phyloP scores from a whole-genome alignment of 441 rosid species.

The Pelargonium cotyledonis region DNA sequence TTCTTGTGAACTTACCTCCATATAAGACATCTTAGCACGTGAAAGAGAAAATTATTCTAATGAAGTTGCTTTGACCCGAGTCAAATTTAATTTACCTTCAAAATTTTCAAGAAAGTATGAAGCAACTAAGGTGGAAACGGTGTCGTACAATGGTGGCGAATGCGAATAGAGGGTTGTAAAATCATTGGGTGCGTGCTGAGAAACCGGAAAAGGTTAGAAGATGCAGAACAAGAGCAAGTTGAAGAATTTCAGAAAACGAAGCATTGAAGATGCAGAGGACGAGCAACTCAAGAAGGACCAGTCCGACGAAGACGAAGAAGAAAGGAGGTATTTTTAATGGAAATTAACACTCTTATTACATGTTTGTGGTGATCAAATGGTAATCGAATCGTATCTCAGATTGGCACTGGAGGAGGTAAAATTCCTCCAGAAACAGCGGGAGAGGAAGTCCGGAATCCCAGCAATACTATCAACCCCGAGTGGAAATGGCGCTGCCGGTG shows the following conservation, averaged over 20 bases:
- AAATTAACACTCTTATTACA: neutral
- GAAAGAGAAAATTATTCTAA: too few relatives aligned
- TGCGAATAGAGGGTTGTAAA: too few relatives aligned
- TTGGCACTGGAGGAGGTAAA: conserved; percentile 87
- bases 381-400: conserved; percentile 19
- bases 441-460: conserved; percentile 69
- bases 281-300: conserved; percentile 25
- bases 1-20: too few relatives aligned
- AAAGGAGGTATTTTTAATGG: conserved; percentile 49
- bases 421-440: conserved; percentile 87
- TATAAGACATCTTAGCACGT: too few relatives aligned
- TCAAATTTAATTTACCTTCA: too few relatives aligned
- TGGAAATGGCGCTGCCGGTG: conserved; percentile 13
- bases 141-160: too few relatives aligned
- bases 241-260: conserved; percentile 81
- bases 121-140: too few relatives aligned
- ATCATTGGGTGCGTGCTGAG: too few relatives aligned
- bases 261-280: conserved; percentile 39
- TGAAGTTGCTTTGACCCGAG: too few relatives aligned
- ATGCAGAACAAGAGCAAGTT: conserved; percentile 33
- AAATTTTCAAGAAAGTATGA: too few relatives aligned
- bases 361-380: neutral
- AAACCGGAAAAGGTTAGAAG: neutral
- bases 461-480: conserved; percentile 40
- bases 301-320: conserved; percentile 63